Evolutionary conservation across 495 filamentous ascomycete species (phyloP).

Genomic region (Alectoria sarmentosa): DNA sequence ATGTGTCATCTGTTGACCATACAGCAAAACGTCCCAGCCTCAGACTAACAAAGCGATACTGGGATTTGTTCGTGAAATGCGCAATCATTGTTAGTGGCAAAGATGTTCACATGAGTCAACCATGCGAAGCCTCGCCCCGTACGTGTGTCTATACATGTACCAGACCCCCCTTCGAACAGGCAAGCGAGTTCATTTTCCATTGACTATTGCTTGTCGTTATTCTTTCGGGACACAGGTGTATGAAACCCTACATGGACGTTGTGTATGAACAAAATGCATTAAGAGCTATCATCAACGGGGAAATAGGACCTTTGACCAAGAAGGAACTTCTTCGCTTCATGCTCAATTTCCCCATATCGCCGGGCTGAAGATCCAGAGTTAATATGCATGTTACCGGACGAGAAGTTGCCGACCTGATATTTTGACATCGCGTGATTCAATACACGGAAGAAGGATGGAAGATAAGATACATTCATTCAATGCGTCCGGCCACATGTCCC

Average conservation of each 20-base stretch:
- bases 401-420: background rate
- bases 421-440: background rate
- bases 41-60: background rate
- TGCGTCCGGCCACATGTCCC: background rate
- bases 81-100: background rate
- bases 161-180: background rate
- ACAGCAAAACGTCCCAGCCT: background rate
- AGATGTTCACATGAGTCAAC: background rate
- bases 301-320: background rate
- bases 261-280: background rate
- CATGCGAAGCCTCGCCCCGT: background rate
- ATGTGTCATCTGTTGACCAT: background rate
- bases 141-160: background rate
- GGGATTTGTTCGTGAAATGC: background rate
- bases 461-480: slow-evolving; percentile 6
- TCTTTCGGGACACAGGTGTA: background rate
- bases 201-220: background rate
- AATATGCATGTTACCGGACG: background rate
- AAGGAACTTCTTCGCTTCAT: background rate
- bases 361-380: background rate
- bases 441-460: background rate
- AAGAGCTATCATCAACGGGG: background rate
- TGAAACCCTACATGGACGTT: background rate
- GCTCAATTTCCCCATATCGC: background rate
- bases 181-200: background rate